Evolutionary conservation across 2,329 filamentous ascomycete species (phyloP), one percentile per base, ranked within the genome.

Genomic region (Xylariaceae sp.): DNA sequence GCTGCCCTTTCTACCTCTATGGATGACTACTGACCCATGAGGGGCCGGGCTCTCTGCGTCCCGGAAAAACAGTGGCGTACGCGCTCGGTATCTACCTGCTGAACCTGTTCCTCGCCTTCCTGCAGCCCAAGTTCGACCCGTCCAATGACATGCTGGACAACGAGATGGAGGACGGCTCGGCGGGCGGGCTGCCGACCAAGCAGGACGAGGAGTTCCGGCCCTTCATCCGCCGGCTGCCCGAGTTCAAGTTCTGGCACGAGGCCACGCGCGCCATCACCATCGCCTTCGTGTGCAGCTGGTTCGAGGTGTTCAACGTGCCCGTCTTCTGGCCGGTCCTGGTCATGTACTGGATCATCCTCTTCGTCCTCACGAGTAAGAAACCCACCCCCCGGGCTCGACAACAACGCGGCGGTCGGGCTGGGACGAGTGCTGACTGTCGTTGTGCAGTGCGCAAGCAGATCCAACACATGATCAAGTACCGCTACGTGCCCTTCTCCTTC

Each of bases 401-500:
- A n/a, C n/a, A n/a, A n/a, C n/a, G n/a, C n/a, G n/a, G n/a, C n/a
- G n/a, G n/a, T n/a, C n/a, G n/a, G n/a, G n/a, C n/a, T n/a, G 13
- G 13, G 16, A 15, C 10, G 26, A 14, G 16, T 33, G 29, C 30
- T 27, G 31, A 31, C 43, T 43, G 31, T 41, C 17, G 15, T 36
- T 21, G 10, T 15, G 19, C 50, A 94, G 88, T 98, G 92, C 80
- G 92, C 64, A 86, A 92, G 71, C 92, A 98, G 68, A 98, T 98
- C 51, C 92, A 98, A 68, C 92, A 96, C 68, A 98, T 98, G 92
- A 90, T 98, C 75, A 98, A 96, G 71, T 98, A 96, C 70, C 86
- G 90, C 65, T 98, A 94, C 58, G 88, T 94, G 19, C 88, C 89
- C 25, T 94, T 95, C 67, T 81, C 85, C 25, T 78, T 94, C 46